phyloP scores from a whole-genome alignment of 2,329 filamentous ascomycete genomes.

The Podosphaera fusca region DNA sequence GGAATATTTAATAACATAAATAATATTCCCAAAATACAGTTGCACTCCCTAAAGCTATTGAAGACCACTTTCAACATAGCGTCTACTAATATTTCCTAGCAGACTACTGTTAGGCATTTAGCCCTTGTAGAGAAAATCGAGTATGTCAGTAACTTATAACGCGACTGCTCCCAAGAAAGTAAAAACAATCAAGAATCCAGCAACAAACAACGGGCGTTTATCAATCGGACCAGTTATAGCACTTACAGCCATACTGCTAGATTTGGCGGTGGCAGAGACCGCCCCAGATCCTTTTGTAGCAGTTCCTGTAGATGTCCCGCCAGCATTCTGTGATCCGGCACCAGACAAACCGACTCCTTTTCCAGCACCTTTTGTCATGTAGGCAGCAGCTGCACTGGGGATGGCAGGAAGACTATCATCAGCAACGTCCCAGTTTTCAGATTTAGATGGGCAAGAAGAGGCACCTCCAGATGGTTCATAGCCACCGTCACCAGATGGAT shows the following conservation, averaged over 20 bases:
- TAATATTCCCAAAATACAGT: too few species aligned
- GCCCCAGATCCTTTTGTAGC: slow-evolving; percentile 11
- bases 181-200: slow-evolving; percentile 6
- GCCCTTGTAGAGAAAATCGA: background rate
- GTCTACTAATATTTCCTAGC: too few species aligned
- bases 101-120: too few species aligned
- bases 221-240: slow-evolving; percentile 4
- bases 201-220: slow-evolving; percentile 6
- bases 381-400: slow-evolving; percentile 20
- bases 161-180: slow-evolving; percentile 7
- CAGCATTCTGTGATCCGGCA: slow-evolving; percentile 13
- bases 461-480: slow-evolving; percentile 10
- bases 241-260: slow-evolving; percentile 4
- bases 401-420: slow-evolving; percentile 24
- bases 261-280: slow-evolving; percentile 6
- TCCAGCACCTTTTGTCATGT: slow-evolving; percentile 26
- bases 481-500: slow-evolving; percentile 28
- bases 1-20: too few species aligned
- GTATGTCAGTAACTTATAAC: background rate
- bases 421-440: slow-evolving; percentile 24
- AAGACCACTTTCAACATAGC: too few species aligned
- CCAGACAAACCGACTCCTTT: slow-evolving; percentile 20
- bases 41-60: too few species aligned
- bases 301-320: slow-evolving; percentile 12
- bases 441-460: slow-evolving; percentile 23